These are phyloP conservation scores for Ascocoryne sarcoides DNA, from an alignment of 2,329 filamentous ascomycete species.

Conservation along the genomic window DNA sequence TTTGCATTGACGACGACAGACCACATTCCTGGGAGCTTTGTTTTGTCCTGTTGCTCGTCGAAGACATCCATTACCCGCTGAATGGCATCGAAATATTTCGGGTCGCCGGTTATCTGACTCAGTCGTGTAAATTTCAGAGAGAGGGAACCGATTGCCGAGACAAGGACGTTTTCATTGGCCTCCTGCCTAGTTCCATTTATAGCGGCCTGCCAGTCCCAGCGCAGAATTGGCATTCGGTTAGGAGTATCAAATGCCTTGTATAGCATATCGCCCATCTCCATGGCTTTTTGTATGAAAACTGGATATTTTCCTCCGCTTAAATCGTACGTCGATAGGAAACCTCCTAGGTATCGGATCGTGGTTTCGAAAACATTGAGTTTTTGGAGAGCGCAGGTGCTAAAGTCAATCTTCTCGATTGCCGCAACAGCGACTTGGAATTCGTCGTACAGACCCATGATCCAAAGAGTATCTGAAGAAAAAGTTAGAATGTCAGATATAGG, in stretches of 20 bases:
- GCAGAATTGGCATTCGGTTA: conserved; percentile 41
- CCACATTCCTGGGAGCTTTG: conserved; percentile 53
- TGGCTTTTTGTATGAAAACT: conserved; percentile 24
- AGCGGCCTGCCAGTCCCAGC: not conserved
- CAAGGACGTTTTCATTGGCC: not conserved
- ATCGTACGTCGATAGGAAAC: conserved; percentile 31
- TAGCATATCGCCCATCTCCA: conserved; percentile 26
- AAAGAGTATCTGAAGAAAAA: conserved; percentile 69
- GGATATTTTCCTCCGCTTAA: conserved; percentile 23
- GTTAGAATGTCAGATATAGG: too few relatives aligned
- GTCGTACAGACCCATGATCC: conserved; percentile 70
- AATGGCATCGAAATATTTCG: conserved; percentile 52
- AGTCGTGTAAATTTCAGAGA: conserved; percentile 54
- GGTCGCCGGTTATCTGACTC: conserved; percentile 51
- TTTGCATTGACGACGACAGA: conserved; percentile 39
- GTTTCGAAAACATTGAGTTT: conserved; percentile 31
- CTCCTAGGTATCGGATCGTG: conserved; percentile 32
- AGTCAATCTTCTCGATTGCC: conserved; percentile 55
- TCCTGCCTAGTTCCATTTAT: not conserved
- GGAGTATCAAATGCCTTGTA: conserved; percentile 41
- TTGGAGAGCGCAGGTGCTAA: conserved; percentile 13
- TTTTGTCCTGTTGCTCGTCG: conserved; percentile 41
- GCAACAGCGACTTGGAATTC: conserved; percentile 57
- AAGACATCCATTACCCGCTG: conserved; percentile 48
- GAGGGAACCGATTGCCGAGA: conserved; percentile 40